Percentiles rank a stretch among this genome's conserved stretches.
phyloP scores from a whole-genome alignment of 2,329 filamentous ascomycete species.

The Claviceps purpurea region DNA sequence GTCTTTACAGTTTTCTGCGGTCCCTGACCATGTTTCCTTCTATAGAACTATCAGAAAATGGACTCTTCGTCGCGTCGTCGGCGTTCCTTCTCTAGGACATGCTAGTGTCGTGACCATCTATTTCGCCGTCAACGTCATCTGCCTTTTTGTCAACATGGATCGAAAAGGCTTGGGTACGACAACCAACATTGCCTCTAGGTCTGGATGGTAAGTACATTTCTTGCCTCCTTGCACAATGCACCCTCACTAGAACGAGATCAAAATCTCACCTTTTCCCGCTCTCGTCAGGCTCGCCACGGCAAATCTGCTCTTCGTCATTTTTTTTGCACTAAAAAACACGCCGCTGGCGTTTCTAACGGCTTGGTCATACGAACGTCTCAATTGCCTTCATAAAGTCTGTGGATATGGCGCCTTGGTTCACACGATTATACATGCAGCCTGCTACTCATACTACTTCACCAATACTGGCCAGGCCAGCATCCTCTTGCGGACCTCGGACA shows the following conservation, averaged over 20 bases:
- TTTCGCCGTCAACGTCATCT: conserved; percentile 19
- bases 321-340: conserved; percentile 45
- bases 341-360: conserved; percentile 38
- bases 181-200: conserved; percentile 23
- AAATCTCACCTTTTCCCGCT: not conserved
- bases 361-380: conserved; percentile 46
- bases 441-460: conserved; percentile 30
- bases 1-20: too few relatives aligned
- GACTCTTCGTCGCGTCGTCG: conserved; percentile 13
- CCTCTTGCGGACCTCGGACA: conserved; percentile 24
- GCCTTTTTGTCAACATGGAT: conserved; percentile 21
- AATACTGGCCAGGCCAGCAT: conserved; percentile 12
- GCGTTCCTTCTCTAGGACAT: conserved; percentile 21
- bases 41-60: conserved; percentile 16
- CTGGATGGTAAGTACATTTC: conserved; percentile 22
- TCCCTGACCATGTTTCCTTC: not conserved
- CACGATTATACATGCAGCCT: conserved; percentile 31
- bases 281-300: conserved; percentile 22
- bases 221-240: too few relatives aligned
- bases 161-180: conserved; percentile 15
- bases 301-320: conserved; percentile 38
- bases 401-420: conserved; percentile 35
- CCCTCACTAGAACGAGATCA: not conserved
- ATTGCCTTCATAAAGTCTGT: conserved; percentile 40
- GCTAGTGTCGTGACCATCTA: conserved; percentile 16